Percentiles rank a stretch among this genome's conserved stretches.
Conservation (phyloP, 2,329 filamentous ascomycete species). For the Exutisphaerella laricina region DNA sequence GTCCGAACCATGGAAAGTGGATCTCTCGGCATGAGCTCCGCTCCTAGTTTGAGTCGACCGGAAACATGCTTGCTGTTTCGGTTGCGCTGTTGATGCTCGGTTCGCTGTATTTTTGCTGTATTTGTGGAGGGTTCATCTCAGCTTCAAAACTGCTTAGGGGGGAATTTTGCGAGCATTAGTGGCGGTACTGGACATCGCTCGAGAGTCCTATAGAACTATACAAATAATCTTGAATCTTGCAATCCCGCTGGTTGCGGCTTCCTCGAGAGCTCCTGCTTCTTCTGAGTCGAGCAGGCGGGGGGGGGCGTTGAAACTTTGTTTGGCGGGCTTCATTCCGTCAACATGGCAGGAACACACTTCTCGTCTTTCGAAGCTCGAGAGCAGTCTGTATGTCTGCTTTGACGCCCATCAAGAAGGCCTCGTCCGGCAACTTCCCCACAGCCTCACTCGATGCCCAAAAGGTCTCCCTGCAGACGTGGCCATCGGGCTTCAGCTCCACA, state of each 20-base stretch:
- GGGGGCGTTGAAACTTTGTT: too few relatives aligned
- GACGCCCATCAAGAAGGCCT: conserved; percentile 13
- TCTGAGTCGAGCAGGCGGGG: too few relatives aligned
- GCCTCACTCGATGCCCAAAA: conserved; percentile 13
- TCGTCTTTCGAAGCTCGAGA: conserved; percentile 10
- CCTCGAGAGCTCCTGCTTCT: too few relatives aligned
- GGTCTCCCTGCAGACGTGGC: conserved; percentile 10
- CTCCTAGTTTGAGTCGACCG: too few relatives aligned
- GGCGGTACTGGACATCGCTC: too few relatives aligned
- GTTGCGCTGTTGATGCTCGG: background rate
- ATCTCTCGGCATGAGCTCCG: background rate
- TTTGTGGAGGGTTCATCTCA: too few relatives aligned
- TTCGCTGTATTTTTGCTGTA: background rate
- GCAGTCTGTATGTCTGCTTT: conserved; percentile 14
- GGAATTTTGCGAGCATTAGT: too few relatives aligned
- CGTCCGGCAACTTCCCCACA: conserved; percentile 7
- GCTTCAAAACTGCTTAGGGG: too few relatives aligned
- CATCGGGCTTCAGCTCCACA: conserved; percentile 6
- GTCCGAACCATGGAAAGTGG: background rate
- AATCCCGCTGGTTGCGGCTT: too few relatives aligned
- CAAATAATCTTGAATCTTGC: too few relatives aligned
- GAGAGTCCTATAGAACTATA: too few relatives aligned
- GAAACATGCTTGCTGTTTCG: background rate
- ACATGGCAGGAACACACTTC: background rate
- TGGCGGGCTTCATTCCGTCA: too few relatives aligned